These are phyloP conservation scores for Ustilago nuda DNA, from an alignment of 1,284 basidiomycete genomes.

Conservation along the genomic window DNA sequence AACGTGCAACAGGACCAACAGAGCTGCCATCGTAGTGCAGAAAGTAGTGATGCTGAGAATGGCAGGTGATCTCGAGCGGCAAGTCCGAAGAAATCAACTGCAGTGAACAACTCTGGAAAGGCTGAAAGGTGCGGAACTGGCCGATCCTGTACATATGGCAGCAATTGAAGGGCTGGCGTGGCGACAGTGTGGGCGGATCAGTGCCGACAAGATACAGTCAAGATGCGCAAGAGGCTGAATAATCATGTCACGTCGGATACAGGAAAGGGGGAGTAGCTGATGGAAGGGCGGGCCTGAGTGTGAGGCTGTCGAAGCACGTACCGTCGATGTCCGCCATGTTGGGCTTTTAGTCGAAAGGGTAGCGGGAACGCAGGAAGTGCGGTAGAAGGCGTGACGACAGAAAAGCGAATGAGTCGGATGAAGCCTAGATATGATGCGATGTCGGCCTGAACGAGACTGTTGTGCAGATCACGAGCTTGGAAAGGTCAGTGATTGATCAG, in stretches of 20 bases:
- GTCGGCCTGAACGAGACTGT: conserved; percentile 11
- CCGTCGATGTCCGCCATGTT: conserved; percentile 63
- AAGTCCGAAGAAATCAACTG: background rate
- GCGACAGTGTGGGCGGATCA: background rate
- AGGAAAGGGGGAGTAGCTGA: conserved; percentile 9
- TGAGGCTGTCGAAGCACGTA: conserved; percentile 52
- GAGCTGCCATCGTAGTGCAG: background rate
- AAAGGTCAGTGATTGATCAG: conserved; percentile 11
- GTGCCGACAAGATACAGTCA: conserved; percentile 8
- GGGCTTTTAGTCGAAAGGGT: conserved; percentile 12
- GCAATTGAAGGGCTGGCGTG: background rate
- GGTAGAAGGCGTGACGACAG: background rate
- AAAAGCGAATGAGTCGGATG: background rate
- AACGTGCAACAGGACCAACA: background rate
- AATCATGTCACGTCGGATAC: conserved; percentile 11
- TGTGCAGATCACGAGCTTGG: conserved; percentile 5
- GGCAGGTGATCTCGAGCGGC: background rate
- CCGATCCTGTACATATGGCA: background rate
- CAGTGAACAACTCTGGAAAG: background rate
- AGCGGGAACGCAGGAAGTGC: background rate
- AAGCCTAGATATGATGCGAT: background rate
- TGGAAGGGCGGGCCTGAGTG: conserved; percentile 7
- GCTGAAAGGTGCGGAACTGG: background rate
- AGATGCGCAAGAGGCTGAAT: conserved; percentile 1
- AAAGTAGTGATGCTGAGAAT: background rate